A percentile compares a stretch with the other conserved stretches of the same genome.
Conservation (phyloP, 805 yeast species). For the Kodamaea leandrae region DNA sequence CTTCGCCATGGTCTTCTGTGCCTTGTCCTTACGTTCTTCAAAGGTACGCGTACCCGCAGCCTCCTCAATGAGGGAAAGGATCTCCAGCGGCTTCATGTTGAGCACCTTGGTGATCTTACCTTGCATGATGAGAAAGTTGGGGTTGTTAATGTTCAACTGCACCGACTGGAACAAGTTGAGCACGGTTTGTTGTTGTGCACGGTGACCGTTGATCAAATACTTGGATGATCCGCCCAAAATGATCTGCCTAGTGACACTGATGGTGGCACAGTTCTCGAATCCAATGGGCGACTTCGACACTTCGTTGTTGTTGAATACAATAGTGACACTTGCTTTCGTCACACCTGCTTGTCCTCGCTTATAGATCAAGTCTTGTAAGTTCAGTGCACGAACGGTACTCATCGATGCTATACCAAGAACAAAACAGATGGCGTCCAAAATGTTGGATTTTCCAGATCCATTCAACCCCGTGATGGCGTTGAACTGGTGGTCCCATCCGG, state of each 20-base stretch:
- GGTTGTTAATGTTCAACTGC: constrained; percentile 93
- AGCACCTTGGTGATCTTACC: constrained; percentile 96
- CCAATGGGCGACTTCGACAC: constrained; percentile 79
- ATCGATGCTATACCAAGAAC: constrained; percentile 95
- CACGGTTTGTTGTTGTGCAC: constrained; percentile 93
- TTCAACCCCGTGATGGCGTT: constrained; percentile 97
- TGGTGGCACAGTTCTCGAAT: constrained; percentile 70
- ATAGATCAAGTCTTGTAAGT: constrained; percentile 88
- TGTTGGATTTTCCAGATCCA: constrained; percentile 97
- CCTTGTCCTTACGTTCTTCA: constrained; percentile 89
- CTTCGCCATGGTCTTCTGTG: constrained; percentile 86
- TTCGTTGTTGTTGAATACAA: constrained; percentile 88
- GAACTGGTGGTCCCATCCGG: constrained; percentile 94
- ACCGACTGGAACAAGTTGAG: constrained; percentile 89
- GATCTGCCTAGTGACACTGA: constrained; percentile 89
- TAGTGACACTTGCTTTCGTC: constrained; percentile 93
- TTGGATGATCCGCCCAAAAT: constrained; percentile 89
- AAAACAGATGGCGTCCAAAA: constrained; percentile 94
- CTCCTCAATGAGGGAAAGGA: constrained; percentile 88
- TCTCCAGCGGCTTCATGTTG: constrained; percentile 92
- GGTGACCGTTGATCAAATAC: constrained; percentile 90
- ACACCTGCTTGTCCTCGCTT: constrained; percentile 98
- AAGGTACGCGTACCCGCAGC: constrained; percentile 98
- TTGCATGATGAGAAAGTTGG: constrained; percentile 97
- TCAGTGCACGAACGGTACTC: constrained; percentile 93